Evolutionary conservation across 441 rosid species (phyloP).

Genomic region (Raphanus hybrid): DNA sequence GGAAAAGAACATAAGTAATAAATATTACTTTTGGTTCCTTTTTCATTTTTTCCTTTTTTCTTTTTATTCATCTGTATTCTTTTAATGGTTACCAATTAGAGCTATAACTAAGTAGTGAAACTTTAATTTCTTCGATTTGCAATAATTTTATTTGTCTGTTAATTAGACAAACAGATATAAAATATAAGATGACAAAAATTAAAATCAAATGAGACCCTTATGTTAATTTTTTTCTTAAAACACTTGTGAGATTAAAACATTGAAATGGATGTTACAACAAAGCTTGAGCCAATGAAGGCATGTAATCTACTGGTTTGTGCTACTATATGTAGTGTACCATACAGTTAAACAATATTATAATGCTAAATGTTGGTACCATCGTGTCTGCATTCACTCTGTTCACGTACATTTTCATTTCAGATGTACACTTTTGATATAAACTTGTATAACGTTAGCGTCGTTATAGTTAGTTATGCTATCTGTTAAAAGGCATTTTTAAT

Average conservation of each 20-base stretch:
- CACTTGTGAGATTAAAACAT: background rate
- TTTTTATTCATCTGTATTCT: too few relatives aligned
- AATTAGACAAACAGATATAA: background rate
- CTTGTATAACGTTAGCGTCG: background rate
- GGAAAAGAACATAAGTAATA: too few relatives aligned
- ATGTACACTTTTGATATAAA: background rate
- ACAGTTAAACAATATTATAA: background rate
- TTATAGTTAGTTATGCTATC: too few relatives aligned
- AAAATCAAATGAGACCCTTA: background rate
- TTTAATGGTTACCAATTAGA: too few relatives aligned
- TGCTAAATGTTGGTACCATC: too few relatives aligned
- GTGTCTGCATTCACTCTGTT: background rate
- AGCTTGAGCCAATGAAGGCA: background rate
- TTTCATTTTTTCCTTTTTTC: too few relatives aligned
- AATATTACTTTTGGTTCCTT: too few relatives aligned
- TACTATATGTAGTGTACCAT: background rate
- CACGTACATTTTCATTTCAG: background rate
- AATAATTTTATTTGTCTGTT: background rate
- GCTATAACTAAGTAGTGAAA: too few relatives aligned
- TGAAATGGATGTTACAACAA: slow-evolving; percentile 1
- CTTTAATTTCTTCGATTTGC: background rate
- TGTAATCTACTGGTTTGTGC: background rate
- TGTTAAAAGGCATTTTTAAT: too few relatives aligned
- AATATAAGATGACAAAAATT: background rate
- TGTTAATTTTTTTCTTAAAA: background rate